Evolutionary conservation across 106 monocot species (phyloP).

Genomic region (Dactylorhiza incarnata): DNA sequence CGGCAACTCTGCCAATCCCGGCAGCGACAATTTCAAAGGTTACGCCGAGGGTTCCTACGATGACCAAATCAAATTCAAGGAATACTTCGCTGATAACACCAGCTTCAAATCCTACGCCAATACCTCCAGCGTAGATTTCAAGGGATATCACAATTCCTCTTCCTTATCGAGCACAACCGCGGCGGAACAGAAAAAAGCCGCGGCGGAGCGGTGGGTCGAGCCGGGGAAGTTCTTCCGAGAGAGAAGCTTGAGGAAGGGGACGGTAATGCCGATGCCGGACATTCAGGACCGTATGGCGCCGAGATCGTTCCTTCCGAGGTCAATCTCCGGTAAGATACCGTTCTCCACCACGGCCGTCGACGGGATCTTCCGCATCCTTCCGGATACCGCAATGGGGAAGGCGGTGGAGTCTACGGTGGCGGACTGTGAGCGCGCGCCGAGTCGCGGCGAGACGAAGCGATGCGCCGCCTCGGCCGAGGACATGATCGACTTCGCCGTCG

Average conservation of each 20-base stretch:
- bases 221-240: constrained; percentile 94
- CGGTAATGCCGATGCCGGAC: constrained; percentile 74
- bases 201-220: constrained; percentile 52
- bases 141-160: constrained; percentile 34
- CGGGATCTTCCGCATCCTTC: constrained; percentile 28
- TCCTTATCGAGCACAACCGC: background rate
- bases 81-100: constrained; percentile 40
- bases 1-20: constrained; percentile 70
- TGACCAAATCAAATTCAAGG: constrained; percentile 51
- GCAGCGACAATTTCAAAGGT: constrained; percentile 55
- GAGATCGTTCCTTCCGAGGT: constrained; percentile 63
- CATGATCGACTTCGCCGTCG: constrained; percentile 75
- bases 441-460: constrained; percentile 73
- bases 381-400: constrained; percentile 49
- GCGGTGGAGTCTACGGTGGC: constrained; percentile 44
- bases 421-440: constrained; percentile 68
- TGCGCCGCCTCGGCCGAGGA: constrained; percentile 71
- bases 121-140: constrained; percentile 30
- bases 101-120: constrained; percentile 57
- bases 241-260: constrained; percentile 34
- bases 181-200: background rate
- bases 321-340: constrained; percentile 41
- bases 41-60: constrained; percentile 46
- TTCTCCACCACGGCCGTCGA: constrained; percentile 35
- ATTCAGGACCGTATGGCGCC: constrained; percentile 60